phyloP scores from a whole-genome alignment of 331 rosid genomes.

The Phaseolus coccineus region DNA sequence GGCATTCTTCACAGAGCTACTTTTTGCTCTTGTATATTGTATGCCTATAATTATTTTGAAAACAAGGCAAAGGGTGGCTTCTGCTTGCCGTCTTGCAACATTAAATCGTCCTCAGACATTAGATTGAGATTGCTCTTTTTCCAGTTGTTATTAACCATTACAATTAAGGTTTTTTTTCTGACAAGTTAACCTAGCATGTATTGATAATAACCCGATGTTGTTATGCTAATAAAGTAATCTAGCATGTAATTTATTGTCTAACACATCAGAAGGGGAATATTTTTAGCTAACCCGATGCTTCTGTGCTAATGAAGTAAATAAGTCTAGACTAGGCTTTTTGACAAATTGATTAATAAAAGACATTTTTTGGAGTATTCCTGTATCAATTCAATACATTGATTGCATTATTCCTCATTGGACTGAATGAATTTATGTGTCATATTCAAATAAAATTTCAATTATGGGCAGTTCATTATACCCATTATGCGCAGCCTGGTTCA shows the following conservation, averaged over 20 bases:
- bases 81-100: conserved; percentile 40
- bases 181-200: conserved; percentile 22
- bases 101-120: conserved; percentile 19
- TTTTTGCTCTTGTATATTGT: conserved; percentile 67
- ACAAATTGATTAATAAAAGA: too few relatives aligned
- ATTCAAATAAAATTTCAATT: not conserved
- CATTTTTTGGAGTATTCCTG: not conserved
- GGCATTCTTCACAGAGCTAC: conserved; percentile 56
- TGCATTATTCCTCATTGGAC: not conserved
- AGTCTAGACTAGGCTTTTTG: not conserved
- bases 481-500: conserved; percentile 84
- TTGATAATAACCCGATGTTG: not conserved
- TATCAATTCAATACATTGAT: not conserved
- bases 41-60: conserved; percentile 65
- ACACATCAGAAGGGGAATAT: not conserved
- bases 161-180: conserved; percentile 29
- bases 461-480: too few relatives aligned
- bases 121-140: conserved; percentile 36
- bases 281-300: not conserved
- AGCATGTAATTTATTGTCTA: conserved; percentile 5
- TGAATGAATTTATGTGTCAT: not conserved
- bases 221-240: too few relatives aligned
- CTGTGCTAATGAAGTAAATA: not conserved
- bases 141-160: conserved; percentile 16
- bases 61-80: conserved; percentile 57